Base-by-base conservation (phyloP, 2,329 filamentous ascomycete species). In the Colletotrichum liaoningense region DNA sequence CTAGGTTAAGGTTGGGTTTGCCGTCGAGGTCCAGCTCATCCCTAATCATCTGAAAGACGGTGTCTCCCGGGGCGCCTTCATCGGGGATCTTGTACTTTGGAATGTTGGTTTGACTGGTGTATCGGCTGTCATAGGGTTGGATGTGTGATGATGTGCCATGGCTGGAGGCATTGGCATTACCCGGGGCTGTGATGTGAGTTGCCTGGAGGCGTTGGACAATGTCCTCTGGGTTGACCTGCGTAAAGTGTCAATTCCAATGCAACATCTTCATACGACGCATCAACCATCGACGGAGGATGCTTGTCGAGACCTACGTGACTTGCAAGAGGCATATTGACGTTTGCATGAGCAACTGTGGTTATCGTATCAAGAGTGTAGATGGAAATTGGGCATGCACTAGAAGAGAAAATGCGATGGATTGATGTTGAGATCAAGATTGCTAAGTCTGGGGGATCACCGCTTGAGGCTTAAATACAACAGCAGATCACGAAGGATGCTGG, bases 1-100 rank as follows among this genome's bases (percentile, higher is more conserved):
- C 92, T 30, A 93, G 82, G 77, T 94, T 94, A 75, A 94, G 83
- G 76, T 92, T 92, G 0, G 93, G 92, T 60, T 88, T 86, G 33
- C 92, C 90, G 77, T 93, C 91, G 2, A 93, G 84, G 79, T 92
- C 89, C 46, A 91, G 80, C 77, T 92, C 90, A 79, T 92, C 90
- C 74, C 86, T 88, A 72, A 92, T 84, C 80, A 94, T 86, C 76
- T 93, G 90, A 77, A 92, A 90, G 1, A 92, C 92, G 0, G 89
- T 88, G 75, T 93, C 90, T 11, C 89, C 88, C 0, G 89, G 88
- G 16, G 89, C 88, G 4, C 90, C 89, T 57, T 90, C 82, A 2
- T 86, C 79, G 0, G 90, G 89, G 22, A 92, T 88, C 66, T 81
- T 84, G 80, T 89, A 92, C 75, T 92, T 92, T 8, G 74, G 88